A percentile compares a stretch with the other conserved stretches of the same genome.
These are phyloP conservation scores for Blastobotrys proliferans DNA, from an alignment of 1,139 yeast genomes.

Conservation along the genomic window DNA sequence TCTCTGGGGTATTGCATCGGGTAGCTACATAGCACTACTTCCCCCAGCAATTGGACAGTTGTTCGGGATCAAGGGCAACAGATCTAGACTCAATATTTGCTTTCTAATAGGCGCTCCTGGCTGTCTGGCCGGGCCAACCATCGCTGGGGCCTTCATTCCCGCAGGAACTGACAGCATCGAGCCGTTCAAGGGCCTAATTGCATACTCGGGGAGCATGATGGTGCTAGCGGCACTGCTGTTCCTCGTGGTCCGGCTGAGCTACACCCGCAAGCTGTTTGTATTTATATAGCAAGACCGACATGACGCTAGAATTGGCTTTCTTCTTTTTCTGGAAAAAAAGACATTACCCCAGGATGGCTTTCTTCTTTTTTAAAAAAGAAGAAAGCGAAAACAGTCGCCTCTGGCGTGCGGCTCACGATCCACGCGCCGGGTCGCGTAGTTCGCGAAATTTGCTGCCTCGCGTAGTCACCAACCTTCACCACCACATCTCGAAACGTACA, in stretches of 20 bases:
- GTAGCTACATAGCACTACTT: slow-evolving; percentile 38
- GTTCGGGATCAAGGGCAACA: slow-evolving; percentile 41
- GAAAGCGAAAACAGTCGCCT: no score
- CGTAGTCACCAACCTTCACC: no score
- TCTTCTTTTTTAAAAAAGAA: no score
- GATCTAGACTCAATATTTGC: slow-evolving; percentile 52
- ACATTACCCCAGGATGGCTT: no score
- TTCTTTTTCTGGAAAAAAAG: no score
- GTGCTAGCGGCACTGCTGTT: slow-evolving; percentile 19
- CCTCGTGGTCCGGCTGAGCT: slow-evolving; percentile 20
- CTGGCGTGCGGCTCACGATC: no score
- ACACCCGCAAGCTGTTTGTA: slow-evolving; percentile 20
- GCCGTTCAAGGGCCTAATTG: slow-evolving; percentile 21
- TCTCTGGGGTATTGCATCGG: slow-evolving; percentile 46
- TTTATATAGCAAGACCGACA: no score
- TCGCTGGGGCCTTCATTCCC: slow-evolving; percentile 43
- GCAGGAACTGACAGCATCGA: slow-evolving; percentile 17
- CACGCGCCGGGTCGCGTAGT: no score
- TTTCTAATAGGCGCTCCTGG: slow-evolving; percentile 50
- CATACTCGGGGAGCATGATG: slow-evolving; percentile 24
- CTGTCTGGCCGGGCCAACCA: slow-evolving; percentile 46
- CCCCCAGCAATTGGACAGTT: slow-evolving; percentile 46
- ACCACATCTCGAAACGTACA: no score
- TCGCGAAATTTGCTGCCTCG: no score
- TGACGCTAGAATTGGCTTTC: no score